Conservation (phyloP, 805 yeast species). For the Spathaspora hagerdaliae region DNA sequence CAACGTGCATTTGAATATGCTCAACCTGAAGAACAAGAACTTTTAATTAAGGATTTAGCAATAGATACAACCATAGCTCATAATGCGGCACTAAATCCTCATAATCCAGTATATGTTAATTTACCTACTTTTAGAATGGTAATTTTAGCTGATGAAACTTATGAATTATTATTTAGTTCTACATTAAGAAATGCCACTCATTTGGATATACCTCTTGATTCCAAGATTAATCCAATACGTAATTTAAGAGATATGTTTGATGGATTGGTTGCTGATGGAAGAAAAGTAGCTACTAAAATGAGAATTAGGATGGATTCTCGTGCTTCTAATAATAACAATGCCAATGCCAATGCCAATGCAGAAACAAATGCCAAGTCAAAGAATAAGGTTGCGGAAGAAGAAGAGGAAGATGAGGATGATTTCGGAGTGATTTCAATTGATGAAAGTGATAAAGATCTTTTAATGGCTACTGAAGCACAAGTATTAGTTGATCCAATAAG, state of each 20-base stretch:
- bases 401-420: constrained; percentile 49
- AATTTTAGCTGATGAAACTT: constrained; percentile 86
- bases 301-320: constrained; percentile 81
- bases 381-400: constrained; percentile 20
- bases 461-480: constrained; percentile 49
- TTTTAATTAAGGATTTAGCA: constrained; percentile 33
- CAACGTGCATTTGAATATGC: constrained; percentile 90
- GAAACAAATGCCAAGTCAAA: constrained; percentile 8
- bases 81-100: constrained; percentile 80
- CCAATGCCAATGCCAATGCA: constrained; percentile 16
- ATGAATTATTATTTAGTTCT: constrained; percentile 74
- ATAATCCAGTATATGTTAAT: constrained; percentile 67
- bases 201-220: constrained; percentile 50
- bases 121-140: constrained; percentile 94
- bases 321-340: constrained; percentile 23
- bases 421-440: constrained; percentile 36
- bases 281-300: constrained; percentile 86
- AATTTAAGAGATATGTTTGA: constrained; percentile 85
- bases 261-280: constrained; percentile 87
- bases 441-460: constrained; percentile 43
- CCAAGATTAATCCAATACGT: constrained; percentile 42
- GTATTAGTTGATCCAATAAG: constrained; percentile 20
- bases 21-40: constrained; percentile 52
- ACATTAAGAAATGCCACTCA: constrained; percentile 68
- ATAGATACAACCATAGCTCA: constrained; percentile 45